Percentiles rank a stretch among this genome's conserved stretches.
These are phyloP conservation scores for Syzygium aromaticum DNA, from an alignment of 345 rosid species.

Conservation along the genomic window DNA sequence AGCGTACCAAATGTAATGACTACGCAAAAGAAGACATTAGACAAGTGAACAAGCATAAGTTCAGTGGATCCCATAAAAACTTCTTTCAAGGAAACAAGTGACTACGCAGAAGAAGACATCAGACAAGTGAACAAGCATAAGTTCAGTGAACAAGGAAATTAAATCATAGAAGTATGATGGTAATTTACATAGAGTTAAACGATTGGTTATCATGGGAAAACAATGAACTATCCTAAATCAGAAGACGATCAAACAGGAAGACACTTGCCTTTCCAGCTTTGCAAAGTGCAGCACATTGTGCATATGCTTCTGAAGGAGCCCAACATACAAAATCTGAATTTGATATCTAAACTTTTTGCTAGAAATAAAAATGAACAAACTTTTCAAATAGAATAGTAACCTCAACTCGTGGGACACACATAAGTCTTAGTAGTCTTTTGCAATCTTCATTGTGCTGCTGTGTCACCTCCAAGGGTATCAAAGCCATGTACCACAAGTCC, in stretches of 20 bases:
- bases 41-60: not conserved
- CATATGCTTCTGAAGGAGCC: conserved; percentile 98
- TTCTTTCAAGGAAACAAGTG: no score
- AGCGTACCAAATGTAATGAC: not conserved
- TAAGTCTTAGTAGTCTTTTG: conserved; percentile 68
- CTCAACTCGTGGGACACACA: conserved; percentile 95
- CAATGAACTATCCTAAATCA: no score
- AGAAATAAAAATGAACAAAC: no score
- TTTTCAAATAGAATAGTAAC: conserved; percentile 12
- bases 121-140: not conserved
- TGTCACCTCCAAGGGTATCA: conserved; percentile 48
- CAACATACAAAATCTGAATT: conserved; percentile 9
- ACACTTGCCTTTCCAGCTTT: conserved; percentile 64
- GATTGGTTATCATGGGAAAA: no score
- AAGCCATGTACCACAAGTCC: no score
- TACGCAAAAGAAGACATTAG: not conserved
- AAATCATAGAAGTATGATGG: no score
- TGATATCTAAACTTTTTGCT: no score
- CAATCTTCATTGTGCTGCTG: conserved; percentile 91
- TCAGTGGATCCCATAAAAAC: no score
- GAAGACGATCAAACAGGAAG: not conserved
- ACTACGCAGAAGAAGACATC: not conserved
- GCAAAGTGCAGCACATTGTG: conserved; percentile 93
- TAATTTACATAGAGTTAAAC: no score
- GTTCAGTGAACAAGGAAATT: not conserved